Percentiles rank a stretch among this genome's conserved stretches.
Conservation (phyloP, 2,329 filamentous ascomycete genomes). For the Cercospora beticola region DNA sequence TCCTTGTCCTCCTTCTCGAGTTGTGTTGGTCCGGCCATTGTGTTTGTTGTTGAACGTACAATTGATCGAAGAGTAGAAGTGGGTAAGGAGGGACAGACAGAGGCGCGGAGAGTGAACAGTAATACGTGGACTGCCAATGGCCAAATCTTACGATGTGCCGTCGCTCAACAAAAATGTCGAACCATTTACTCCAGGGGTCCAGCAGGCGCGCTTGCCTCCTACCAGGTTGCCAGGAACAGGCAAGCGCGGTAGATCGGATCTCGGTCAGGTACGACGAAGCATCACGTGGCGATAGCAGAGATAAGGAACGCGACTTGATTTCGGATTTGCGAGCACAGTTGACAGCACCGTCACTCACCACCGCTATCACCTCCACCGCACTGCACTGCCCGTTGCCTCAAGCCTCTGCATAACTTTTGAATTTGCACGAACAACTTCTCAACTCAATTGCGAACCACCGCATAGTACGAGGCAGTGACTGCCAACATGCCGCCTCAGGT, state of each 20-base stretch:
- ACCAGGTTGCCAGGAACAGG: conserved; percentile 7
- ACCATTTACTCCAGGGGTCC: conserved; percentile 11
- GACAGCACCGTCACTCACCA: neutral
- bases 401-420: neutral
- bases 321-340: conserved; percentile 1
- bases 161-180: conserved; percentile 12
- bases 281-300: neutral
- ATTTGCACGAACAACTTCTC: too few species aligned
- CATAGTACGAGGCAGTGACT: neutral
- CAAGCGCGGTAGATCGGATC: conserved; percentile 2
- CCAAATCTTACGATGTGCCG: conserved; percentile 5
- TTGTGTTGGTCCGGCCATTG: conserved; percentile 28
- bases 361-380: neutral
- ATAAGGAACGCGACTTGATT: neutral
- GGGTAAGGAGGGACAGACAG: neutral
- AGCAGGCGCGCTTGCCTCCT: neutral
- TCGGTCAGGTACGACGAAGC: neutral
- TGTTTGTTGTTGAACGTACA: conserved; percentile 11
- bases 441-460: too few species aligned
- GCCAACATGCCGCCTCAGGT: conserved; percentile 2
- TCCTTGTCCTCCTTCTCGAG: conserved; percentile 45
- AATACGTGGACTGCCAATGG: conserved; percentile 13
- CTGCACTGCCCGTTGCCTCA: neutral
- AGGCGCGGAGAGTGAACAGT: neutral
- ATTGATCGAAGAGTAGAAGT: neutral